These are phyloP conservation scores for Metarhizium sp. DNA, from an alignment of 2,329 filamentous ascomycete species.

Conservation along the genomic window DNA sequence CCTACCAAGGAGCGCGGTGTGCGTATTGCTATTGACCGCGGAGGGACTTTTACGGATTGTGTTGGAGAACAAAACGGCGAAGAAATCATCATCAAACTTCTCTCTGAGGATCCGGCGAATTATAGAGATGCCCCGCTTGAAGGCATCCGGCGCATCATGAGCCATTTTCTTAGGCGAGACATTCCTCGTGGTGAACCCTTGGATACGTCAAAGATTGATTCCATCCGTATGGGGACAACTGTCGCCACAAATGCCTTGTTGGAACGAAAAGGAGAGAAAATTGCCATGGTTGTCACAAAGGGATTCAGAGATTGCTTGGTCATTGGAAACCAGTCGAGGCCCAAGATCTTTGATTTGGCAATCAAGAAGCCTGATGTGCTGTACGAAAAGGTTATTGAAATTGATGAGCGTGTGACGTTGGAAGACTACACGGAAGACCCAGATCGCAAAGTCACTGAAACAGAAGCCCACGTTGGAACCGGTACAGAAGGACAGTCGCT, in stretches of 20 bases:
- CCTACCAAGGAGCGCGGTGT: conserved; percentile 73
- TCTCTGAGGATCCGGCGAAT: conserved; percentile 63
- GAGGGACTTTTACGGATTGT: conserved; percentile 58
- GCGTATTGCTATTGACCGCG: conserved; percentile 25
- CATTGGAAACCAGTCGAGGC: conserved; percentile 66
- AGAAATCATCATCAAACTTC: conserved; percentile 61
- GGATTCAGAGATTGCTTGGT: conserved; percentile 64
- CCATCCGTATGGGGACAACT: conserved; percentile 73
- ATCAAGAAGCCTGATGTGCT: conserved; percentile 60
- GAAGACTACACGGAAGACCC: conserved; percentile 69
- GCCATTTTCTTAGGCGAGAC: conserved; percentile 20
- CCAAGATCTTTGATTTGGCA: conserved; percentile 64
- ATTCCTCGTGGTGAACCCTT: conserved; percentile 24
- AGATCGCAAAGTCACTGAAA: conserved; percentile 27
- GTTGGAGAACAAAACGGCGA: conserved; percentile 56
- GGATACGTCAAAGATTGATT: conserved; percentile 37
- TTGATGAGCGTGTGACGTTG: conserved; percentile 66
- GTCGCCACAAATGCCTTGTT: conserved; percentile 71
- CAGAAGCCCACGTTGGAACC: conserved; percentile 41
- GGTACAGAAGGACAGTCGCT: conserved; percentile 46
- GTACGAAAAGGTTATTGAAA: conserved; percentile 60
- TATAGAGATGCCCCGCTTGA: conserved; percentile 67
- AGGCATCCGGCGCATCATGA: conserved; percentile 48
- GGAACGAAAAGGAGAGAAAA: conserved; percentile 63
- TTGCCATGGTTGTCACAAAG: conserved; percentile 61